A percentile compares a stretch with the other conserved stretches of the same genome.
Conservation (phyloP, 371 early-diverging fungal species). For the Syncephalastrum sp. region DNA sequence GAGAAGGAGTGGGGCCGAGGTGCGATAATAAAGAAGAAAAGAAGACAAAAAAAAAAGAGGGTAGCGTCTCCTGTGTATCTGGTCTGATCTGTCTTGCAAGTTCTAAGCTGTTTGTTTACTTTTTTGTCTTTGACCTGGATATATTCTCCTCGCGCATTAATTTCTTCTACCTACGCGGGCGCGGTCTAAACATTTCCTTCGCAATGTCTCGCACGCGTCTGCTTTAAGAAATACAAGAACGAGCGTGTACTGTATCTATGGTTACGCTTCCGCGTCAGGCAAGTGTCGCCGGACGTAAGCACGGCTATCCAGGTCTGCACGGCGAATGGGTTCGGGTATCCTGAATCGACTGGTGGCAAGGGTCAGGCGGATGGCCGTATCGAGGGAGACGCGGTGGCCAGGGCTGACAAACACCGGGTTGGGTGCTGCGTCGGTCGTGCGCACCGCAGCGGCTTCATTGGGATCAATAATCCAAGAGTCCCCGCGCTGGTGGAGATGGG, state of each 20-base stretch:
- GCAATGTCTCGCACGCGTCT: too few relatives aligned
- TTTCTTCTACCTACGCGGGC: too few relatives aligned
- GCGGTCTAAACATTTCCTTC: too few relatives aligned
- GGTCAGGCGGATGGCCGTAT: slow-evolving; percentile 67
- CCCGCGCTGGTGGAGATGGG: slow-evolving; percentile 32
- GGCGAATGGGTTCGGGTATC: slow-evolving; percentile 88
- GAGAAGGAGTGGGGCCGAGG: not conserved
- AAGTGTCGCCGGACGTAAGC: slow-evolving; percentile 30
- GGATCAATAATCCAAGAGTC: slow-evolving; percentile 35
- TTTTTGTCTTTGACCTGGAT: too few relatives aligned
- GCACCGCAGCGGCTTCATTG: slow-evolving; percentile 53
- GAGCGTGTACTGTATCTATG: too few relatives aligned
- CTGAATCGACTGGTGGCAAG: slow-evolving; percentile 64
- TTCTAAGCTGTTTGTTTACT: too few relatives aligned
- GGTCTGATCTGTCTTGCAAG: too few relatives aligned
- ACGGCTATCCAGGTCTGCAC: slow-evolving; percentile 72
- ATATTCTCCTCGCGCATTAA: too few relatives aligned
- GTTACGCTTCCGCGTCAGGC: too few relatives aligned
- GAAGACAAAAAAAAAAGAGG: not conserved
- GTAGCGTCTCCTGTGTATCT: too few relatives aligned
- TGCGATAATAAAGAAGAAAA: not conserved
- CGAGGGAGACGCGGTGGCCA: slow-evolving; percentile 76
- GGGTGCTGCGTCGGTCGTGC: slow-evolving; percentile 41
- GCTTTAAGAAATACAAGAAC: too few relatives aligned
- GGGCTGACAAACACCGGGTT: slow-evolving; percentile 88